Evolutionary conservation across 2,329 filamentous ascomycete species (phyloP).

Genomic region (Ascochyta viciae-villosae): DNA sequence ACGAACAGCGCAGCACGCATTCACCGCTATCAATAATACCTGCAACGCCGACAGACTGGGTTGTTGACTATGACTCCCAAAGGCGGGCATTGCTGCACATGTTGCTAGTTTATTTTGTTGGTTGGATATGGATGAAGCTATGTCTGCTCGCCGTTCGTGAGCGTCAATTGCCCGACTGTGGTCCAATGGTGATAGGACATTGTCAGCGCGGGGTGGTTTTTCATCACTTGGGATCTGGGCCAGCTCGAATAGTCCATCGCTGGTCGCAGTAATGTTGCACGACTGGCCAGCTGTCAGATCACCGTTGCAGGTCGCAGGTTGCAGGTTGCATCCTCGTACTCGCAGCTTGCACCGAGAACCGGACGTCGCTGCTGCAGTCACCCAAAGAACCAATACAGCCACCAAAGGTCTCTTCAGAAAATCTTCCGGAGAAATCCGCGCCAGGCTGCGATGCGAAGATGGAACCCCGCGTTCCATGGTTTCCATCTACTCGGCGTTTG

Average conservation of each 20-base stretch:
- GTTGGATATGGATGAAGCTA: conserved; percentile 10
- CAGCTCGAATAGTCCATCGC: conserved; percentile 3
- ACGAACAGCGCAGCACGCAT: conserved; percentile 15
- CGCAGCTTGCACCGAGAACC: conserved; percentile 17
- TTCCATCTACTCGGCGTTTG: background rate
- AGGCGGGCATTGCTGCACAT: background rate
- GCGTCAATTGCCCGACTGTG: conserved; percentile 2
- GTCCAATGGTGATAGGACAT: conserved; percentile 5
- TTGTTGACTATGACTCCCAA: conserved; percentile 17
- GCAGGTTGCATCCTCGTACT: conserved; percentile 6
- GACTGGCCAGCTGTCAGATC: conserved; percentile 15
- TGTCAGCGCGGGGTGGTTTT: conserved; percentile 11
- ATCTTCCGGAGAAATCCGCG: conserved; percentile 2
- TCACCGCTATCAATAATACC: conserved; percentile 11
- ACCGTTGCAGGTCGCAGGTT: background rate
- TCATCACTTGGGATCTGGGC: background rate
- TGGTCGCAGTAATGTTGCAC: conserved; percentile 9
- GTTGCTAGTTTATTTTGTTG: conserved; percentile 5
- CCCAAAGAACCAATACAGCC: conserved; percentile 7
- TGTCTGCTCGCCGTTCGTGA: conserved; percentile 4
- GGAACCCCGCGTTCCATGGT: conserved; percentile 1
- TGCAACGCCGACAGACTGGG: conserved; percentile 1
- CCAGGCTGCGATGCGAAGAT: background rate
- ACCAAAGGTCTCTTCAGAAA: conserved; percentile 5
- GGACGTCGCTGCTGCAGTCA: conserved; percentile 6